Evolutionary conservation across 2,329 filamentous ascomycete species (phyloP).

Genomic region (Fusarium continuum): DNA sequence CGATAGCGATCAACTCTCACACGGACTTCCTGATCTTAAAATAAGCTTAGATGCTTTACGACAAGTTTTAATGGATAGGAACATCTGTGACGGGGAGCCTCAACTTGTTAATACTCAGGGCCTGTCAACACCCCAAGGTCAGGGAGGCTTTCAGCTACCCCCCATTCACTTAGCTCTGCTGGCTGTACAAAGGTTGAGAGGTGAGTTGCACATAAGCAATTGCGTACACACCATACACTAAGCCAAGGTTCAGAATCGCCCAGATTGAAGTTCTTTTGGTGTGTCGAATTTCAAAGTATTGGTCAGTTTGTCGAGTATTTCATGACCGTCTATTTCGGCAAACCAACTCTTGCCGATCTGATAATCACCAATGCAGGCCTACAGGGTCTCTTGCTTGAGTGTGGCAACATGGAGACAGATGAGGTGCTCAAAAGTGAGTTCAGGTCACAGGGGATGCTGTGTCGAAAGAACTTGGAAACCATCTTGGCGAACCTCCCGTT

Average conservation of each 20-base stretch:
- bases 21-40: neutral
- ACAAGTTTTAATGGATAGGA: neutral
- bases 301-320: constrained; percentile 12
- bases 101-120: neutral
- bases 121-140: neutral
- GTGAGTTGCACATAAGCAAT: accelerated
- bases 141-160: neutral
- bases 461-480: neutral
- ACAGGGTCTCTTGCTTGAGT: neutral
- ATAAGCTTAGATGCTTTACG: neutral
- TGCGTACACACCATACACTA: accelerated
- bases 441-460: neutral
- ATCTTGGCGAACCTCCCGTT: neutral
- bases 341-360: constrained; percentile 6
- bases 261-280: neutral
- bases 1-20: neutral
- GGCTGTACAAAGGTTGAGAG: constrained; percentile 6
- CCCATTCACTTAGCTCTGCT: neutral
- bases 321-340: constrained; percentile 17
- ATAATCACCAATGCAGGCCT: neutral
- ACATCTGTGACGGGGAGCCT: neutral
- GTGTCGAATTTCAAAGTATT: neutral
- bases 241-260: neutral
- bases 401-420: neutral
- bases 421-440: neutral